Evolutionary conservation across 768 basidiomycete species (phyloP), one percentile per base, ranked within the genome.

Genomic region (Termitomyces heimii): DNA sequence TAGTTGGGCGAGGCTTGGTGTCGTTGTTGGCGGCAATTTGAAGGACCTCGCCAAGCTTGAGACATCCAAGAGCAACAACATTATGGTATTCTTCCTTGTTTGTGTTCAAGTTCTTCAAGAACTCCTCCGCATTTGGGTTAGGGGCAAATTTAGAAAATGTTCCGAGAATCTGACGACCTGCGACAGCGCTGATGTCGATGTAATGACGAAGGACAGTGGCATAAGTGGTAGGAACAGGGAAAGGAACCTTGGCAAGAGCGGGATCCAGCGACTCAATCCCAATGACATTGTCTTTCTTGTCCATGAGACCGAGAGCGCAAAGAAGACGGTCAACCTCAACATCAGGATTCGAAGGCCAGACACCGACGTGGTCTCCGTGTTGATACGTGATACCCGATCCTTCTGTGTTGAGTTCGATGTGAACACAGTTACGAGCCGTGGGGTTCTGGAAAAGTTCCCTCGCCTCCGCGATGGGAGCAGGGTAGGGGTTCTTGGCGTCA

Each of bases 371-470:
- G 70, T 99, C 97, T 54, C 97, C 97, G 58, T 98, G 94, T 70
- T 98, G 96, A 72, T 99, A 99, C n/a, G 88, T 92, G 66, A 98
- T 92, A 39, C 95, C 95, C 43, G 94, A 94, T 18, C 92, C 92
- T 73, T 95, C 92, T 31, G 91, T 94, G 73, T 86, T 85, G 66
- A 99, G 86, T 68, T 98, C 97, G 66, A 95, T 78, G 67, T 97
- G 94, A 20, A 98, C 86, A 67, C 97, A 98, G 71, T 95, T 97
- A 46, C 97, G 84, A 60, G 89, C 88, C 7, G 77, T 78, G 40
- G 75, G 75, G n/a, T 73, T 68, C 49, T 82, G 71, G 78, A 99
- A 98, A 24, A 99, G 85, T 67, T 99, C 96, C 53, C 84, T 85
- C 26, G 90, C 80, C 42, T 77, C 75, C 32, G 77, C 68, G 65